phyloP scores from a whole-genome alignment of 768 basidiomycete species.

The Naganishia antarctica region DNA sequence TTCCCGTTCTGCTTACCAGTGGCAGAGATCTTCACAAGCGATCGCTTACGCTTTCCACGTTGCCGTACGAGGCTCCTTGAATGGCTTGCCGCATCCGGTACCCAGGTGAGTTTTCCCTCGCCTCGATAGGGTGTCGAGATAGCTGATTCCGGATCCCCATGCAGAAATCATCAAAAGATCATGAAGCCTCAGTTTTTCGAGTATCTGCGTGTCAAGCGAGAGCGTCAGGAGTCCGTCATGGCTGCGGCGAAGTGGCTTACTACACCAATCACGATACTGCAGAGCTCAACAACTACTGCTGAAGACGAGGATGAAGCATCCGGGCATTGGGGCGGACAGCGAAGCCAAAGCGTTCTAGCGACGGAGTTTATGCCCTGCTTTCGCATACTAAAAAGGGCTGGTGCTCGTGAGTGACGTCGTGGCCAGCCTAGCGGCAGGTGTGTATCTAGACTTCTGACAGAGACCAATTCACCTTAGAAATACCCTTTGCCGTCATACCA shows the following conservation, averaged over 20 bases:
- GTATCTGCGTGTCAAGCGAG: constrained; percentile 31
- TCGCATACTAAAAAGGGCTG: constrained; percentile 21
- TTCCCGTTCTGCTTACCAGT: constrained; percentile 32
- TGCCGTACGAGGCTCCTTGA: constrained; percentile 73
- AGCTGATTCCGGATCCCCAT: neutral
- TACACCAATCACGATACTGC: constrained; percentile 27
- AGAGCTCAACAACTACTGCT: constrained; percentile 24
- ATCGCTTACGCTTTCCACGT: constrained; percentile 73
- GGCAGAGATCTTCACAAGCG: constrained; percentile 46
- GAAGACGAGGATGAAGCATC: neutral
- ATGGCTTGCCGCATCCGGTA: constrained; percentile 81
- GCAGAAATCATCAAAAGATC: constrained; percentile 60
- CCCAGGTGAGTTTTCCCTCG: constrained; percentile 52
- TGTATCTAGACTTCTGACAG: too few relatives aligned
- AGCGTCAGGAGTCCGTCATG: constrained; percentile 33
- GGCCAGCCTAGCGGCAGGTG: too few relatives aligned
- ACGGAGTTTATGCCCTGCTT: constrained; percentile 44
- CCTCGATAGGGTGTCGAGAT: neutral
- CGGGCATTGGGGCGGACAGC: constrained; percentile 37
- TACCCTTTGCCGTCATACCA: constrained; percentile 2
- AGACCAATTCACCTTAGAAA: too few relatives aligned
- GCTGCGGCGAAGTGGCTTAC: constrained; percentile 29
- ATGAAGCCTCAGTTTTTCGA: constrained; percentile 76
- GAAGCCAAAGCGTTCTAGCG: constrained; percentile 33
- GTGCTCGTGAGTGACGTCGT: neutral